These are phyloP conservation scores for Myriosclerotinia scirpicola DNA, from an alignment of 2,329 filamentous ascomycete species.

Conservation along the genomic window DNA sequence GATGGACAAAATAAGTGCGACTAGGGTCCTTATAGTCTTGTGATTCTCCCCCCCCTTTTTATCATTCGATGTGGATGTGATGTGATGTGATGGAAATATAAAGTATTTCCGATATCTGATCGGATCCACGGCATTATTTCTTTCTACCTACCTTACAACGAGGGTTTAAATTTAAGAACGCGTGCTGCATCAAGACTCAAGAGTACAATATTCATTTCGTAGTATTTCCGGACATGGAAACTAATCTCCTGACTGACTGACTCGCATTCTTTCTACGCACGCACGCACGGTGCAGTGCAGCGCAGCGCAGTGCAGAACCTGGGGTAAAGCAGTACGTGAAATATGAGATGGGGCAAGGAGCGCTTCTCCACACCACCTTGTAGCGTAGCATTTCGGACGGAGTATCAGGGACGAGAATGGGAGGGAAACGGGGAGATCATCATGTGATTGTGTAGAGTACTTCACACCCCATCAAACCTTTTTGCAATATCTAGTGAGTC, in stretches of 20 bases:
- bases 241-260: constrained; percentile 15
- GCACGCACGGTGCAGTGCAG: no score
- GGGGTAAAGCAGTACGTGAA: constrained; percentile 4
- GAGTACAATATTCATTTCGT: not conserved
- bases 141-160: not conserved
- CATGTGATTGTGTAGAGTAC: constrained; percentile 6
- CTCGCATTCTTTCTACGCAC: not conserved
- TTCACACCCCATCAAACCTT: not conserved
- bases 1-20: not conserved
- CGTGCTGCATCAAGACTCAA: not conserved
- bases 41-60: constrained; percentile 11
- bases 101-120: constrained; percentile 11
- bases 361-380: not conserved
- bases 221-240: constrained; percentile 1
- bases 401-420: not conserved
- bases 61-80: not conserved
- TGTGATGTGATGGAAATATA: constrained; percentile 4
- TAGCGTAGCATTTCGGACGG: not conserved
- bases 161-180: not conserved
- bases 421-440: not conserved
- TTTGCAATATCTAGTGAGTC: not conserved
- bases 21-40: constrained; percentile 1
- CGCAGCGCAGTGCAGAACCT: not conserved
- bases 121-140: not conserved
- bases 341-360: not conserved